Evolutionary conservation across 441 rosid species (phyloP).

Genomic region (Populus trichocarpa): DNA sequence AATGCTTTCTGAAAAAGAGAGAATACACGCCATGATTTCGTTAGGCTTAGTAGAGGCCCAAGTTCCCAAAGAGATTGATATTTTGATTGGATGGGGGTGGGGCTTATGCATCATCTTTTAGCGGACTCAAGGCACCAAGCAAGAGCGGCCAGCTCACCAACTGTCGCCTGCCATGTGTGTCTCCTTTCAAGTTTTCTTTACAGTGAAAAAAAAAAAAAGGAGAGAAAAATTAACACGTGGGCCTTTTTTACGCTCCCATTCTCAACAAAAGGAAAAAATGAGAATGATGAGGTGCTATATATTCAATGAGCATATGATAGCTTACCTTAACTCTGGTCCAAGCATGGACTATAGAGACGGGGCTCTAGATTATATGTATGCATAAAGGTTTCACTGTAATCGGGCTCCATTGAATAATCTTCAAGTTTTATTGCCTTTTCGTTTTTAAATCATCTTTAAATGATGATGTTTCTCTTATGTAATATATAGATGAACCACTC

Average conservation of each 20-base stretch:
- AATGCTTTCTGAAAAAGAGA: conserved; percentile 3
- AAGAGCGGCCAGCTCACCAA: conserved; percentile 61
- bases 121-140: conserved; percentile 31
- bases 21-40: conserved; percentile 21
- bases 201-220: not conserved
- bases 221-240: conserved; percentile 27
- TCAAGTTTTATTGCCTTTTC: not conserved
- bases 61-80: conserved; percentile 83
- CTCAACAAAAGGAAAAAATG: conserved; percentile 21
- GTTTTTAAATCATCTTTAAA: conserved; percentile 15
- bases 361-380: conserved; percentile 24
- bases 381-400: not conserved
- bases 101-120: conserved; percentile 40
- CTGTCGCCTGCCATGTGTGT: conserved; percentile 35
- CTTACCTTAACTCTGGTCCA: conserved; percentile 16
- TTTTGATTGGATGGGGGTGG: conserved; percentile 43
- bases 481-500: not conserved
- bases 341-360: conserved; percentile 11
- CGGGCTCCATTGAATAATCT: conserved; percentile 7
- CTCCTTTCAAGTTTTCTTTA: conserved; percentile 5
- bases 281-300: conserved; percentile 35
- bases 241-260: conserved; percentile 31
- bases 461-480: not conserved
- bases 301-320: conserved; percentile 43
- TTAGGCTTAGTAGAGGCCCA: conserved; percentile 63